Evolutionary conservation across 2,329 filamentous ascomycete genomes (phyloP).

Genomic region (Cercospora berteroae): DNA sequence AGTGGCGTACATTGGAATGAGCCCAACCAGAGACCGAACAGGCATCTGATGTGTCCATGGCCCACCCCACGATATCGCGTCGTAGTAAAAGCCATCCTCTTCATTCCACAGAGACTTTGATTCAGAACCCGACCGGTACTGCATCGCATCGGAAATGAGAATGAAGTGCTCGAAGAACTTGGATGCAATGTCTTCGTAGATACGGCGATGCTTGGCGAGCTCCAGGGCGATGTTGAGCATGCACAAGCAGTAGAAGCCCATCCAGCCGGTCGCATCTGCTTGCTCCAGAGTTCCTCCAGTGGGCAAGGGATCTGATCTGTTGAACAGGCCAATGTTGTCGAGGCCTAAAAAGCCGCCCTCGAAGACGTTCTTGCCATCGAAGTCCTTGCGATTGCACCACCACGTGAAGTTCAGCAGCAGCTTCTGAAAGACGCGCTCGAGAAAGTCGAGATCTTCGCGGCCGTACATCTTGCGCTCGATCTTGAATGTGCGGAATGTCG

Average conservation of each 20-base stretch:
- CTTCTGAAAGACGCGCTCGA: constrained; percentile 96
- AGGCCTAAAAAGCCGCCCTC: constrained; percentile 93
- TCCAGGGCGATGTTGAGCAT: constrained; percentile 98
- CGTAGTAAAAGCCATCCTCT: constrained; percentile 95
- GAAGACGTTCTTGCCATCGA: constrained; percentile 93
- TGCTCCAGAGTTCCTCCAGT: constrained; percentile 93
- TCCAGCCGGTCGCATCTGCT: constrained; percentile 97
- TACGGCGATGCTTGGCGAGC: constrained; percentile 89
- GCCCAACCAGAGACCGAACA: constrained; percentile 84
- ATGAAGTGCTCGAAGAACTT: constrained; percentile 99
- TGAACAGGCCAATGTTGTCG: constrained; percentile 97
- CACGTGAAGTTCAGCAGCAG: constrained; percentile 94
- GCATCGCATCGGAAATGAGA: constrained; percentile 95
- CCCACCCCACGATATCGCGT: constrained; percentile 93
- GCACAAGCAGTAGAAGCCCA: constrained; percentile 94
- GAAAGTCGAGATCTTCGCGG: constrained; percentile 88
- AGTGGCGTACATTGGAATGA: constrained; percentile 91
- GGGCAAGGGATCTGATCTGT: constrained; percentile 89
- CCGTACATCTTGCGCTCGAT: constrained; percentile 98
- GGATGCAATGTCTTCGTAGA: constrained; percentile 93
- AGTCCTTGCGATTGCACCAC: constrained; percentile 98
- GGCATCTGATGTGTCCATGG: constrained; percentile 91
- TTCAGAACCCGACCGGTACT: constrained; percentile 63
- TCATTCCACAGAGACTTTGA: constrained; percentile 94
- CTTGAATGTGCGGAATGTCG: constrained; percentile 93